These are phyloP conservation scores for Thielaviopsis populi DNA, from an alignment of 2,329 filamentous ascomycete species.

Conservation along the genomic window DNA sequence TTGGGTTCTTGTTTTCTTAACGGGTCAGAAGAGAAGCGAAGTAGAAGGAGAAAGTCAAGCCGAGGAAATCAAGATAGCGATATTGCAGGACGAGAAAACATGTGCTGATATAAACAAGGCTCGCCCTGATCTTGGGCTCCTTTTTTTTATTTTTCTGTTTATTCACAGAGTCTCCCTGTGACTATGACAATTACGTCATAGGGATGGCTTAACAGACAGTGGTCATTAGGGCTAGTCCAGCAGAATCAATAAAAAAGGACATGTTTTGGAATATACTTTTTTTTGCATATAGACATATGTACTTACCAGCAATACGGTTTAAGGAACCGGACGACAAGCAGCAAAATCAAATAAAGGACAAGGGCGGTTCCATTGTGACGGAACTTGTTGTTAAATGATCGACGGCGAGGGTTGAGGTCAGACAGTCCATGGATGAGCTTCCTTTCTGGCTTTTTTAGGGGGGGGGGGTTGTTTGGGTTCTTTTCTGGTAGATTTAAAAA, in stretches of 20 bases:
- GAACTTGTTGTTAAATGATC: slow-evolving; percentile 4
- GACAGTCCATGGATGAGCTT: neutral
- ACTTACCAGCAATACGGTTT: neutral
- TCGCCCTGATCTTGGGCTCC: neutral
- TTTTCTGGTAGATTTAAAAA: too few species aligned
- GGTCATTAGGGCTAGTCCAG: too few species aligned
- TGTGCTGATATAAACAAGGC: neutral
- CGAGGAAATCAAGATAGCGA: too few species aligned
- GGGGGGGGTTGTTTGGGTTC: neutral
- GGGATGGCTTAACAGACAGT: too few species aligned
- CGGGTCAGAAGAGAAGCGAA: too few species aligned
- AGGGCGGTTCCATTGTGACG: neutral
- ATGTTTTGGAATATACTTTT: too few species aligned
- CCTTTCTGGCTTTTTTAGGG: neutral
- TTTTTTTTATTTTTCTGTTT: neutral
- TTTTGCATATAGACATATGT: neutral
- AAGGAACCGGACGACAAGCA: neutral
- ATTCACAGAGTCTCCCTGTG: neutral
- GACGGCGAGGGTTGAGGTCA: neutral
- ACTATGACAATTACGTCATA: too few species aligned
- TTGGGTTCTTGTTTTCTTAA: too few species aligned
- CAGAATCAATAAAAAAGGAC: too few species aligned
- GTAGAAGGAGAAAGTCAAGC: too few species aligned
- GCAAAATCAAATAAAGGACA: neutral
- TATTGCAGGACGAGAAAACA: too few species aligned